Evolutionary conservation across 768 basidiomycete species (phyloP), one percentile per base, ranked within the genome.

Genomic region (Pleurotus pulmonarius): DNA sequence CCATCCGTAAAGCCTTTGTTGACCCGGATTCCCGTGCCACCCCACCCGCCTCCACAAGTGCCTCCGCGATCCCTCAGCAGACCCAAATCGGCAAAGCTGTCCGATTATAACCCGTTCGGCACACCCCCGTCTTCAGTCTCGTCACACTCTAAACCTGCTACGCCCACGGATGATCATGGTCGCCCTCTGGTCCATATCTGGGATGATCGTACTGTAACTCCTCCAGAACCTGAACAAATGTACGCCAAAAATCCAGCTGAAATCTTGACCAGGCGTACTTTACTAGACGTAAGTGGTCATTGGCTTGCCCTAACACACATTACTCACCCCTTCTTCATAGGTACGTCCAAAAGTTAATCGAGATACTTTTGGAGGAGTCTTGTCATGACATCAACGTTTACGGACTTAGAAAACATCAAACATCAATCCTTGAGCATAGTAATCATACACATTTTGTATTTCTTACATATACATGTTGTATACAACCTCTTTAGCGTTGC

Each of bases 91-190:
- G 39, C 56, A 7, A 57, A 57, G 46, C 15, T 49, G n/a, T 43
- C 34, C 4, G 62, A 62, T 9, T 69, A 70, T 58, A 67, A 67
- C 43, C 75, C 74, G 37, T 65, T 72, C 22, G 29, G 29, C 29
- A 75, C 79, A 56, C 76, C 78, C 46, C 73, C 77, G 15, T 65
- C 72, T 25, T 75, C 75, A 47, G 64, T 67, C 44, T 72, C 75
- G 37, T 73, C 73, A n/a, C 65, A 69, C 59, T 59, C 64, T 13
- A 47, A 56, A 24, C 61, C 68, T 34, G 55, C 64, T 41, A 66
- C 68, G 38, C 64, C 66, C 4, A 70, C 51, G 24, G 51, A 53
- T 53, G 51, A 53, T 20, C 41, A 37, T 41, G 39, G 51, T 22
- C 34, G 51, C 20, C 34, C 51, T 18, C 5, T 53, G 51, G 51